Conservation (phyloP, 164 flowering plant genomes). For the Macadamia integrifolia region DNA sequence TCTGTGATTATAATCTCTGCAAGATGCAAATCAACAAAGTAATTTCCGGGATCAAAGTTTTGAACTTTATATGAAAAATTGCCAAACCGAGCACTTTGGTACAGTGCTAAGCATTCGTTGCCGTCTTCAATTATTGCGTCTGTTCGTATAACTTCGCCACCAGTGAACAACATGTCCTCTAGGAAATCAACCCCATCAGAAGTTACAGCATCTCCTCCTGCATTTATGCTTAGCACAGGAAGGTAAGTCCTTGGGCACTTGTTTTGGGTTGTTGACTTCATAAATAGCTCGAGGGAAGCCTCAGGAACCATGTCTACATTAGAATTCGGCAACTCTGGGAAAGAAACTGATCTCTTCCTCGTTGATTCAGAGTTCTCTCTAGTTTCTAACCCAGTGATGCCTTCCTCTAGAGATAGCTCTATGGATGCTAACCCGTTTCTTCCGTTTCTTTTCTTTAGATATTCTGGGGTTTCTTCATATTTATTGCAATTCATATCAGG, state of each 20-base stretch:
- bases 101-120: conserved; percentile 26
- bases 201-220: conserved; percentile 30
- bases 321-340: conserved; percentile 17
- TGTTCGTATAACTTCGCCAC: conserved; percentile 45
- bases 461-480: conserved; percentile 40
- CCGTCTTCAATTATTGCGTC: conserved; percentile 28
- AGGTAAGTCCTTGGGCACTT: background rate
- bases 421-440: conserved; percentile 21
- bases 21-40: conserved; percentile 47
- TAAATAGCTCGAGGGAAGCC: conserved; percentile 59
- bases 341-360: conserved; percentile 20
- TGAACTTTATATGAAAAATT: conserved; percentile 41
- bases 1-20: conserved; percentile 55
- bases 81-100: conserved; percentile 59
- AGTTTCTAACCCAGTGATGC: conserved; percentile 35
- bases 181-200: conserved; percentile 24
- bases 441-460: conserved; percentile 13
- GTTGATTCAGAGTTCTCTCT: conserved; percentile 15
- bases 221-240: conserved; percentile 40
- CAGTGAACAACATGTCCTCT: conserved; percentile 33
- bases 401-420: conserved; percentile 65
- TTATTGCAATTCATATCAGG: conserved; percentile 38
- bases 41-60: conserved; percentile 34
- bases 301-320: conserved; percentile 22
- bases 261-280: conserved; percentile 14